Conservation (phyloP, 75 land plant species). For the Ceratopteris richardii region DNA sequence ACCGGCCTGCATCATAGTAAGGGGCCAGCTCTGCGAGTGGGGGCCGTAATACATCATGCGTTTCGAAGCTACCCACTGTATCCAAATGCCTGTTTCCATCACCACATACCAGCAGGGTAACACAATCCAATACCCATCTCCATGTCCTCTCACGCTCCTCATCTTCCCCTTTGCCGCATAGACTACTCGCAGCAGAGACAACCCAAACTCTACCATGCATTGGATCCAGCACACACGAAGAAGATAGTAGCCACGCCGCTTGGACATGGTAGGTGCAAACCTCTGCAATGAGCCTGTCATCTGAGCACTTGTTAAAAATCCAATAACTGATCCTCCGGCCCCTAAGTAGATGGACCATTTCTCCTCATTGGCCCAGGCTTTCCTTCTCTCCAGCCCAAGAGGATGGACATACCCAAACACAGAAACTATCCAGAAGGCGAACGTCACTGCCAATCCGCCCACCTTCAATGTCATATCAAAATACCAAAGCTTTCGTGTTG, state of each 20-base stretch:
- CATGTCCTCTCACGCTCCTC: not conserved
- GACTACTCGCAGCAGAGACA: not conserved
- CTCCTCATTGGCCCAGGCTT: not conserved
- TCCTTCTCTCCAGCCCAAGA: not conserved
- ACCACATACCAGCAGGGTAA: not conserved
- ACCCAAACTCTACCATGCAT: not conserved
- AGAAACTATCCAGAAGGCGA: not conserved
- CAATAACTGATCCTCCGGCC: not conserved
- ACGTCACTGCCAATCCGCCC: not conserved
- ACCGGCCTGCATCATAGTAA: not conserved
- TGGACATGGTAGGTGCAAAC: not conserved
- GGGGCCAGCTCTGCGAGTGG: not conserved
- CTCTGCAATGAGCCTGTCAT: not conserved
- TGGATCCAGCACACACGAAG: not conserved
- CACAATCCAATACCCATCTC: not conserved
- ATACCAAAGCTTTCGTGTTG: not conserved
- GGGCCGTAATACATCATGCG: not conserved
- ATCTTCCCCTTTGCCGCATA: too few species aligned
- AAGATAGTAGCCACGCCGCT: not conserved
- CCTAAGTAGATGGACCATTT: not conserved
- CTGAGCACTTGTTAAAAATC: not conserved
- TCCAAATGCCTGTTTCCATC: not conserved
- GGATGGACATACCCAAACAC: conserved; percentile 3
- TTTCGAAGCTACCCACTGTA: not conserved
- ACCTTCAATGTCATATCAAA: not conserved